Percentiles rank a stretch among this genome's conserved stretches.
Evolutionary conservation across 176 grass and related monocot species (phyloP).

Genomic region (Tillandsia fasciculata): DNA sequence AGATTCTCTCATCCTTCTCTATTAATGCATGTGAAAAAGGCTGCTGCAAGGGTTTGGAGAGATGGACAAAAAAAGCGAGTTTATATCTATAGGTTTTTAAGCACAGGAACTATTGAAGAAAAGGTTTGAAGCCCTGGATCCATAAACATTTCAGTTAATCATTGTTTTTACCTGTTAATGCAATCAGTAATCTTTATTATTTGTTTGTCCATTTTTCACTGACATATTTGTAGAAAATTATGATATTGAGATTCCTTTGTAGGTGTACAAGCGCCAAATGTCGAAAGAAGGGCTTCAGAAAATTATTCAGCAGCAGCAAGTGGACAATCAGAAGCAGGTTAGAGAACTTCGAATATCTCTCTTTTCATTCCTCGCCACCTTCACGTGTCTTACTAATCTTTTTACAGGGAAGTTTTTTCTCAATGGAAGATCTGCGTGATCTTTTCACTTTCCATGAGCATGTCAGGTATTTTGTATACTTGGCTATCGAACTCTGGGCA

Average conservation of each 20-base stretch:
- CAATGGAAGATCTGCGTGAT: constrained; percentile 79
- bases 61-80: constrained; percentile 99
- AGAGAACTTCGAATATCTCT: constrained; percentile 19
- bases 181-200: neutral
- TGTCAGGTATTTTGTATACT: constrained; percentile 38
- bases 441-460: constrained; percentile 88
- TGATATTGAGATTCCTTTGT: constrained; percentile 24
- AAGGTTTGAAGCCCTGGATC: constrained; percentile 49
- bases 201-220: neutral
- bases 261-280: constrained; percentile 98
- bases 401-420: constrained; percentile 78
- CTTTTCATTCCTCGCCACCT: constrained; percentile 8
- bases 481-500: neutral
- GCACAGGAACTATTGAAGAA: constrained; percentile 98
- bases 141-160: constrained; percentile 20
- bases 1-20: neutral
- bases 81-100: constrained; percentile 96
- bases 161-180: constrained; percentile 5
- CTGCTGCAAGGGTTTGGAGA: constrained; percentile 99
- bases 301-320: constrained; percentile 84
- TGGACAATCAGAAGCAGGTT: constrained; percentile 48
- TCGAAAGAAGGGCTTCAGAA: constrained; percentile 97
- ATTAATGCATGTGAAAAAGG: constrained; percentile 34
- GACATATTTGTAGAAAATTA: constrained; percentile 1
- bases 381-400: constrained; percentile 17